phyloP scores from a whole-genome alignment of 2,329 filamentous ascomycete species.

The Capronia americana region DNA sequence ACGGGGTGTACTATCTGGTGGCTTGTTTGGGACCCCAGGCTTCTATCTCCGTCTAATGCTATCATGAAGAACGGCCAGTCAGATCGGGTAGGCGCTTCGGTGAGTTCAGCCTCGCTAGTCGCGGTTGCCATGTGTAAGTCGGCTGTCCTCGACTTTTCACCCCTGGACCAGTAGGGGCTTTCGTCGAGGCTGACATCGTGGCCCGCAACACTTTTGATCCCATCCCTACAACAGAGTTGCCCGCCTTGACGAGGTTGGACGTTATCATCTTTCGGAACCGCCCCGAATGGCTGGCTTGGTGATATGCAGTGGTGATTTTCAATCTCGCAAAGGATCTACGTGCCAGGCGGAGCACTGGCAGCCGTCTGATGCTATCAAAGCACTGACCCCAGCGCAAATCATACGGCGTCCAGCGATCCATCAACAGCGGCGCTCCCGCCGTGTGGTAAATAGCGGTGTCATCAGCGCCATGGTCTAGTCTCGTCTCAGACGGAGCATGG shows the following conservation, averaged over 20 bases:
- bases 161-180: not conserved
- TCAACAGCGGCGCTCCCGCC: not conserved
- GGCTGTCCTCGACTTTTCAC: not conserved
- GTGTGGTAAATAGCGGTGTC: not conserved
- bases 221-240: no score
- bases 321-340: not conserved
- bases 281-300: not conserved
- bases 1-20: not conserved
- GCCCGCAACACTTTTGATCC: no score
- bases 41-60: not conserved
- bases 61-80: not conserved
- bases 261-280: not conserved
- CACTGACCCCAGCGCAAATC: not conserved
- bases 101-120: not conserved
- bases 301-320: not conserved
- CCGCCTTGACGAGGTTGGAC: not conserved
- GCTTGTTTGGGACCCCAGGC: not conserved
- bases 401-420: not conserved
- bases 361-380: not conserved
- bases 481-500: not conserved
- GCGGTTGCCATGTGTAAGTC: not conserved
- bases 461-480: not conserved
- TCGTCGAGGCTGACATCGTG: not conserved
- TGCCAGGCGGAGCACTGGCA: no score
- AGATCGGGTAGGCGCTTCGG: not conserved